Evolutionary conservation across 441 rosid genomes (phyloP), one percentile per base, ranked within the genome.

Genomic region (Populus hybrid): DNA sequence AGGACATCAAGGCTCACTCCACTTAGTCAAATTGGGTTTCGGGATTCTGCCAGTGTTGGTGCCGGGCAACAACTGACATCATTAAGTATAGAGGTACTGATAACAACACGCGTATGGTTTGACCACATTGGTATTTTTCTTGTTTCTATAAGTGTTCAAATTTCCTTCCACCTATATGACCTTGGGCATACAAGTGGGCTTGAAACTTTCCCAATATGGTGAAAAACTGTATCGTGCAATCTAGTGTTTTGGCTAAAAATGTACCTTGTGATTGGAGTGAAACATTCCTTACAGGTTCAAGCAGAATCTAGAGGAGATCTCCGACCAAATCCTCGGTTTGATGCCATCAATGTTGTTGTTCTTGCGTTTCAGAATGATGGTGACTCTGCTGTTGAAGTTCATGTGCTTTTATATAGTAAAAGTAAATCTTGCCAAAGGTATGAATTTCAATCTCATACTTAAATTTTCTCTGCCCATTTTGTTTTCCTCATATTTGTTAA

Each of bases 41-140:
- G 90, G 80, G 98, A 96, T 91, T 96, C 98, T 83, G 98, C 98
- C 24, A 94, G 97, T 86, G 81, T 88, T 84, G 98, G 99, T 78
- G 98, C 91, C 78, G 99, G 99, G 75, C 97, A 94, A 84, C 99
- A 96, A 78, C 89, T 96, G 73, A 91, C 97, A 57, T 76, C 94
- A 82, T 83, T 93, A 82, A 96, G 99, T 80, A 81, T 96, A 75
- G 99, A 96, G 99, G 99, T 96, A 87, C 63, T 69, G 19, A 12
- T 67, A 80, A 67, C 75, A 57, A 66, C 71, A 46, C 46, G 30
- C 76, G 67, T 21, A 3, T 42, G 61, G 18, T 68, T 80, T 65
- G 68, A 67, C 24, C 28, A 34, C 70, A 53, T 71, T 80, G 21
- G 65, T 77, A 42, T 70, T 5, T 36, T 75, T 42, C 57, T 64